Percentiles rank a stretch among this genome's conserved stretches.
Conservation (phyloP, 805 yeast species). For the Clavispora fructus region DNA sequence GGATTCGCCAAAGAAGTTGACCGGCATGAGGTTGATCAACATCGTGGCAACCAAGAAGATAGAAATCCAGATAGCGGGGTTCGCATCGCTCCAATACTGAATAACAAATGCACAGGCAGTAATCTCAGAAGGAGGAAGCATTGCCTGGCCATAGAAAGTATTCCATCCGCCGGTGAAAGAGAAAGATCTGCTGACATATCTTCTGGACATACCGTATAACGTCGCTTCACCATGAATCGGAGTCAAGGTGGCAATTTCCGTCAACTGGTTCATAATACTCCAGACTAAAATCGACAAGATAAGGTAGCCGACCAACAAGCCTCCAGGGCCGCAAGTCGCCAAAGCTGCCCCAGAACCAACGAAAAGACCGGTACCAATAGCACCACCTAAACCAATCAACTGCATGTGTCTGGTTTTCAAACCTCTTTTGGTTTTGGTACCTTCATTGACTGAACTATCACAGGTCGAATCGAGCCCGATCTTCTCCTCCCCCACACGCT, state of each 20-base stretch:
- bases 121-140: constrained; percentile 33
- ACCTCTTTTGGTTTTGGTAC: neutral
- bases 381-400: constrained; percentile 17
- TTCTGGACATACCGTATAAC: constrained; percentile 12
- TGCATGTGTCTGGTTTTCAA: constrained; percentile 2
- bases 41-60: constrained; percentile 40
- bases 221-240: constrained; percentile 21
- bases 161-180: constrained; percentile 33
- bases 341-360: constrained; percentile 23
- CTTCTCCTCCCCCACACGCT: neutral
- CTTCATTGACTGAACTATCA: neutral
- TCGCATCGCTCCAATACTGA: constrained; percentile 28
- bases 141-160: constrained; percentile 24
- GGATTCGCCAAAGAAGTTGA: constrained; percentile 31
- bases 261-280: constrained; percentile 29
- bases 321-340: constrained; percentile 16
- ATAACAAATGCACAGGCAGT: constrained; percentile 40
- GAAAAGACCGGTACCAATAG: constrained; percentile 20
- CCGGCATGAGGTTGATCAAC: constrained; percentile 26
- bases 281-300: constrained; percentile 20
- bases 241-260: constrained; percentile 4
- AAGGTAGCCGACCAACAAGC: constrained; percentile 14
- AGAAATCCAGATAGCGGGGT: constrained; percentile 50
- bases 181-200: constrained; percentile 17
- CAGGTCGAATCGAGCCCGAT: neutral